Evolutionary conservation across 495 filamentous ascomycete genomes (phyloP).

Genomic region (Clohesyomyces aquaticus): DNA sequence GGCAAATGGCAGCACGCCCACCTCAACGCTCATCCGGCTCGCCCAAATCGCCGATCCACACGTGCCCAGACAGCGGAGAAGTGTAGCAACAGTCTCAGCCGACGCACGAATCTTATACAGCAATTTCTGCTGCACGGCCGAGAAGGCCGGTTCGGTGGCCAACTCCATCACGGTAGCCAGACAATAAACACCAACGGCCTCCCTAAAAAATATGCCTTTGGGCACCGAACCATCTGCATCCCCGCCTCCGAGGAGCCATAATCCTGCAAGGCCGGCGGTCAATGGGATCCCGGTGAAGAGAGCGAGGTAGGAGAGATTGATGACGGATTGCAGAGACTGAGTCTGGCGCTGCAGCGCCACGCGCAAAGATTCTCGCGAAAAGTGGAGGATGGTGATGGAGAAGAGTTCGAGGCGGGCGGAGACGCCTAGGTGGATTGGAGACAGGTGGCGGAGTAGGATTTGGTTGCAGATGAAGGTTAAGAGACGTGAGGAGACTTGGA

Average conservation of each 20-base stretch:
- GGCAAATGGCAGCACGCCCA: conserved; percentile 87
- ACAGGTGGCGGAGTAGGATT: conserved; percentile 80
- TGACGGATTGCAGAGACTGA: conserved; percentile 60
- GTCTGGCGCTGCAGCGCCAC: conserved; percentile 81
- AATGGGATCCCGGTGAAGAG: conserved; percentile 70
- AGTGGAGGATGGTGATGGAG: conserved; percentile 84
- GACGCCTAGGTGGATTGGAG: conserved; percentile 78
- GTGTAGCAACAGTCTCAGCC: conserved; percentile 78
- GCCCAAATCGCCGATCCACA: conserved; percentile 67
- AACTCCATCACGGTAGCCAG: conserved; percentile 80
- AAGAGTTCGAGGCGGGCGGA: conserved; percentile 90
- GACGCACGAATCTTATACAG: conserved; percentile 76
- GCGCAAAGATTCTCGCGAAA: conserved; percentile 84
- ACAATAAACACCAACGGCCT: conserved; percentile 69
- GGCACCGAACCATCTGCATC: no score
- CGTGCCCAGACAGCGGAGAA: conserved; percentile 72
- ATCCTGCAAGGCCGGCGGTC: conserved; percentile 60
- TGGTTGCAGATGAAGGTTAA: conserved; percentile 93
- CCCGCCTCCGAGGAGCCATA: conserved; percentile 67
- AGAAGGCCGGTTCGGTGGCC: conserved; percentile 80
- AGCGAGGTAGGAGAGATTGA: conserved; percentile 86
- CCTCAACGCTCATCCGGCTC: conserved; percentile 49
- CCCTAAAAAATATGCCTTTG: conserved; percentile 66
- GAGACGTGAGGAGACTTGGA: conserved; percentile 80
- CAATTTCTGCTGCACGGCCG: conserved; percentile 76